Percentiles rank a stretch among this genome's conserved stretches.
phyloP scores from a whole-genome alignment of 2,329 filamentous ascomycete species.

The Didymella pinodella region DNA sequence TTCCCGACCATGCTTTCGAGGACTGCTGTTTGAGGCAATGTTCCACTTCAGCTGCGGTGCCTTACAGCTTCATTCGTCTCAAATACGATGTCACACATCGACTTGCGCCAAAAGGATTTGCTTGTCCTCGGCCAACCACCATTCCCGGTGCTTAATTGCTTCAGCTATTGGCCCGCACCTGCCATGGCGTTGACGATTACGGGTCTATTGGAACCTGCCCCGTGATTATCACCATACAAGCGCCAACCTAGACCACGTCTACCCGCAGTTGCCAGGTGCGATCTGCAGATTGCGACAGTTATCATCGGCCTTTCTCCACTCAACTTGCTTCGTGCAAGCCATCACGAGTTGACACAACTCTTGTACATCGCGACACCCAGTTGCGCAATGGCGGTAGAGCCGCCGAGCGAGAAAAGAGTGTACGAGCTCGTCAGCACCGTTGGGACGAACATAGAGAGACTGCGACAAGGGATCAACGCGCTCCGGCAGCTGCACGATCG shows the following conservation, averaged over 20 bases:
- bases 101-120: conserved; percentile 2
- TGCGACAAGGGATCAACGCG: conserved; percentile 44
- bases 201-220: conserved; percentile 4
- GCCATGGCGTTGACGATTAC: conserved; percentile 13
- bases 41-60: not conserved
- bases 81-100: conserved; percentile 1
- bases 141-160: conserved; percentile 16
- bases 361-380: conserved; percentile 8
- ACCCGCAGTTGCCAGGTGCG: conserved; percentile 2
- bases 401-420: conserved; percentile 41
- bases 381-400: conserved; percentile 36
- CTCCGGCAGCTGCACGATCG: conserved; percentile 48
- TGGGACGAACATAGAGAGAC: conserved; percentile 39
- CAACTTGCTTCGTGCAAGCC: conserved; percentile 12
- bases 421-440: conserved; percentile 42
- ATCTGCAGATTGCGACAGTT: conserved; percentile 18
- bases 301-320: conserved; percentile 19
- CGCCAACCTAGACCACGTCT: conserved; percentile 20
- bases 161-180: conserved; percentile 16
- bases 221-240: conserved; percentile 19
- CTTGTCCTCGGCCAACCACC: conserved; percentile 15
- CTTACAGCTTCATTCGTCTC: not conserved
- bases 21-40: not conserved
- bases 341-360: conserved; percentile 11
- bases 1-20: not conserved